phyloP scores from a whole-genome alignment of 106 monocot genomes.

The Ottelia alismoides region DNA sequence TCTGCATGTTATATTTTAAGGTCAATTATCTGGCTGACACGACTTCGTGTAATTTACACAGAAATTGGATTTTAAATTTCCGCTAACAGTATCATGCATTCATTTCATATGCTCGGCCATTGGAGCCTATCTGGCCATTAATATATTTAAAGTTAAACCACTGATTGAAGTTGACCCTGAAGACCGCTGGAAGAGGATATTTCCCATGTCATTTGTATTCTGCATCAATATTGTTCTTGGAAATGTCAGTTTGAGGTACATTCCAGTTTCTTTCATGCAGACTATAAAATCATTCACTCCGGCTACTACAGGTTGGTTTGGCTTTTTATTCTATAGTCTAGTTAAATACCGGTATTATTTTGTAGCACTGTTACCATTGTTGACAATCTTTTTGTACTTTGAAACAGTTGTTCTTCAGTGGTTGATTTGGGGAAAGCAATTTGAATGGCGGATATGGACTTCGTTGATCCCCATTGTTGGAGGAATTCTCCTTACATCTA shows the following conservation, averaged over 20 bases:
- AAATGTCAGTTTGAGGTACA: conserved; percentile 95
- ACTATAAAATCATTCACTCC: conserved; percentile 98
- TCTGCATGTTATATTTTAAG: too few species aligned
- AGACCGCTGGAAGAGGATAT: conserved; percentile 96
- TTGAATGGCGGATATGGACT: conserved; percentile 87
- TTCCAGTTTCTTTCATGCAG: conserved; percentile 98
- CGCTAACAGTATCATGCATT: conserved; percentile 79
- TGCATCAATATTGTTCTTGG: conserved; percentile 96
- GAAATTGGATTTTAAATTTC: conserved; percentile 95
- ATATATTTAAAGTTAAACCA: conserved; percentile 67
- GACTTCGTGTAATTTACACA: too few species aligned
- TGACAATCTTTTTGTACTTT: too few species aligned
- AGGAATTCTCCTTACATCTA: conserved; percentile 77
- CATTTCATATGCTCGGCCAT: conserved; percentile 92
- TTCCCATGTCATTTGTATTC: conserved; percentile 98
- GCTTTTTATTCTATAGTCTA: too few species aligned
- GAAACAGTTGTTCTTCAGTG: conserved; percentile 82
- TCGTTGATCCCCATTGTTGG: conserved; percentile 95
- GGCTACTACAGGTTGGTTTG: conserved; percentile 85
- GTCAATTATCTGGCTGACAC: too few species aligned
- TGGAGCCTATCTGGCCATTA: conserved; percentile 86
- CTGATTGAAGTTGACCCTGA: conserved; percentile 83
- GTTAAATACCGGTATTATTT: too few species aligned
- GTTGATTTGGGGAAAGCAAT: conserved; percentile 79
- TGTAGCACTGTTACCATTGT: too few species aligned